Conservation (phyloP, 1,284 basidiomycete genomes). For the Sphaerobolus stellatus region DNA sequence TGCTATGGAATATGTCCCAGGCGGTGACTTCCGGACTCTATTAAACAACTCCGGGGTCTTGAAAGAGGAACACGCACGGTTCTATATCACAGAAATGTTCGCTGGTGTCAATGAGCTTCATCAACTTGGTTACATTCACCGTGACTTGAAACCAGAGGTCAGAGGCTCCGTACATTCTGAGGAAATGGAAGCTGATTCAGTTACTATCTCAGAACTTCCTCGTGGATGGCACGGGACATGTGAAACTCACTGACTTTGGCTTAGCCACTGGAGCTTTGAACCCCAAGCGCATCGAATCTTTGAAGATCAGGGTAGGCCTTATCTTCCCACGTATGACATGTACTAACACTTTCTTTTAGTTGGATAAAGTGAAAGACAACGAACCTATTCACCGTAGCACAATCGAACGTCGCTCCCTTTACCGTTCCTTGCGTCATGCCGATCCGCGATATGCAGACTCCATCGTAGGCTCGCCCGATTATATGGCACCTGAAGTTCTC, state of each 20-base stretch:
- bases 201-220: conserved; percentile 82
- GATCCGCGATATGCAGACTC: conserved; percentile 96
- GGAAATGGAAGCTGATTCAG: too few relatives aligned
- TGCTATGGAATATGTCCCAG: conserved; percentile 98
- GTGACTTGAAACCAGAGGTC: conserved; percentile 96
- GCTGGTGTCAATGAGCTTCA: conserved; percentile 87
- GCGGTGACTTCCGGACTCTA: conserved; percentile 92
- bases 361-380: conserved; percentile 96
- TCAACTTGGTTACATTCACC: conserved; percentile 95
- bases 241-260: conserved; percentile 98
- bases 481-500: conserved; percentile 93
- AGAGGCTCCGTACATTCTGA: too few relatives aligned
- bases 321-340: conserved; percentile 4
- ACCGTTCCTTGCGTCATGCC: conserved; percentile 87
- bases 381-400: conserved; percentile 90
- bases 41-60: conserved; percentile 95
- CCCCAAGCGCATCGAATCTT: conserved; percentile 91
- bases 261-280: conserved; percentile 96
- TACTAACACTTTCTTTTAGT: conserved; percentile 41
- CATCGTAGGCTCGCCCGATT: conserved; percentile 97
- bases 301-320: conserved; percentile 80
- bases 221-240: conserved; percentile 93
- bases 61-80: conserved; percentile 92
- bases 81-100: conserved; percentile 97
- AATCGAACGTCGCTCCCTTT: conserved; percentile 92